phyloP scores from a whole-genome alignment of 768 basidiomycete species.

The Gymnopilus dilepis region DNA sequence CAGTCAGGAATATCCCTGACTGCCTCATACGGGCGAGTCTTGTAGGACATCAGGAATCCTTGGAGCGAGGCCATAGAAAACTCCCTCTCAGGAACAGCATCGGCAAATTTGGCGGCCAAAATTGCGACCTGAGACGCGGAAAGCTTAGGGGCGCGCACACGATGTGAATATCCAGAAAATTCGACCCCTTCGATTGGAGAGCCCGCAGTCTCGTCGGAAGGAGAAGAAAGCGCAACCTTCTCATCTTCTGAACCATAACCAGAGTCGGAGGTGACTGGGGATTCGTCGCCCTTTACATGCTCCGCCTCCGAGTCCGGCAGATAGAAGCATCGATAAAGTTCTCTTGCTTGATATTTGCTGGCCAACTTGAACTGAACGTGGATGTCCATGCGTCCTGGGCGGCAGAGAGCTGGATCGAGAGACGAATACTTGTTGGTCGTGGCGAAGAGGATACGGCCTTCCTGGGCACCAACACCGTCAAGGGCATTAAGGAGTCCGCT shows the following conservation, averaged over 20 bases:
- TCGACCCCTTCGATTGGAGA: conserved; percentile 7
- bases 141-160: conserved; percentile 44
- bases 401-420: conserved; percentile 75
- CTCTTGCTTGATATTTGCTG: conserved; percentile 66
- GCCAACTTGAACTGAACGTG: conserved; percentile 81
- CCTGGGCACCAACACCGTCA: conserved; percentile 79
- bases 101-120: conserved; percentile 64
- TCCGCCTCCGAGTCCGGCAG: conserved; percentile 44
- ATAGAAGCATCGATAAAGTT: conserved; percentile 74
- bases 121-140: conserved; percentile 40
- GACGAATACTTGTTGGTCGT: conserved; percentile 76
- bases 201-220: background rate
- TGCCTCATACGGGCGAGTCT: conserved; percentile 62
- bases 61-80: conserved; percentile 56
- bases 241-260: conserved; percentile 29
- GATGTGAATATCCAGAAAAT: conserved; percentile 32
- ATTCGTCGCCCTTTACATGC: conserved; percentile 12
- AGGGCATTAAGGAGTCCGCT: conserved; percentile 81
- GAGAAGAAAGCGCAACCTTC: conserved; percentile 11
- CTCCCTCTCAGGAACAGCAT: conserved; percentile 52
- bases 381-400: conserved; percentile 82
- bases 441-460: conserved; percentile 82
- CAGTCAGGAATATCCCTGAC: conserved; percentile 49
- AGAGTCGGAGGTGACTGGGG: conserved; percentile 23
- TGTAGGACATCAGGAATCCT: conserved; percentile 73